phyloP scores from a whole-genome alignment of 768 basidiomycete species.

The Pisolithus albus region DNA sequence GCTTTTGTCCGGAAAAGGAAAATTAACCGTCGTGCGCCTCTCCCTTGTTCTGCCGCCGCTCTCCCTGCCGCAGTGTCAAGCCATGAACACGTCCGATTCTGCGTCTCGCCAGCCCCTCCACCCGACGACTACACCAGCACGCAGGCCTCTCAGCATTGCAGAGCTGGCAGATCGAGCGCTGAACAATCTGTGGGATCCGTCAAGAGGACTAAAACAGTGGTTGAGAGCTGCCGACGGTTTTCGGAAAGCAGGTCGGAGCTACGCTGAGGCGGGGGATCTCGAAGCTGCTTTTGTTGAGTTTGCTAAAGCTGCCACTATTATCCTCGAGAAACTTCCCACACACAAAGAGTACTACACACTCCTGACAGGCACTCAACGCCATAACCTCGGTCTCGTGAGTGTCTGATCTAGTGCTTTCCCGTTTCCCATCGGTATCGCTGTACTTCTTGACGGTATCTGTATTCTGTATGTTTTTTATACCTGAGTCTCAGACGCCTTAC shows the following conservation, averaged over 20 bases:
- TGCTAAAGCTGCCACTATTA: slow-evolving; percentile 69
- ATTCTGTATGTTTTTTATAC: neutral
- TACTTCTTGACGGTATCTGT: neutral
- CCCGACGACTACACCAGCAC: slow-evolving; percentile 4
- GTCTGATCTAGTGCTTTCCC: neutral
- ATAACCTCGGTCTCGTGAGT: slow-evolving; percentile 67
- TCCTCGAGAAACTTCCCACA: slow-evolving; percentile 69
- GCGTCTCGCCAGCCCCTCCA: slow-evolving; percentile 2
- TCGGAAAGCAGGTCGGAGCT: slow-evolving; percentile 47
- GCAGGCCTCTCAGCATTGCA: slow-evolving; percentile 53
- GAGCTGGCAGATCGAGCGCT: slow-evolving; percentile 61
- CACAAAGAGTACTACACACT: slow-evolving; percentile 59
- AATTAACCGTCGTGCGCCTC: neutral
- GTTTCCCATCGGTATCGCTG: slow-evolving; percentile 1
- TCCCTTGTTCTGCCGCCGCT: neutral
- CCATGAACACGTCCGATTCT: slow-evolving; percentile 10
- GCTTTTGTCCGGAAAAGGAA: neutral
- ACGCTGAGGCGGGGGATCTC: slow-evolving; percentile 45
- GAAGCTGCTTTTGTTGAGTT: slow-evolving; percentile 68
- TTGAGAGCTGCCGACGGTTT: slow-evolving; percentile 59
- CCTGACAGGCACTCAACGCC: slow-evolving; percentile 51
- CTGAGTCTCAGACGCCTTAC: neutral
- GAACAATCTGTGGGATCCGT: slow-evolving; percentile 49
- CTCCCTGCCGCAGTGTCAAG: neutral
- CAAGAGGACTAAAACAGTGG: slow-evolving; percentile 57